A percentile compares a stretch with the other conserved stretches of the same genome.
phyloP scores from a whole-genome alignment of 805 yeast genomes.

The Allodekkera sacchari region DNA sequence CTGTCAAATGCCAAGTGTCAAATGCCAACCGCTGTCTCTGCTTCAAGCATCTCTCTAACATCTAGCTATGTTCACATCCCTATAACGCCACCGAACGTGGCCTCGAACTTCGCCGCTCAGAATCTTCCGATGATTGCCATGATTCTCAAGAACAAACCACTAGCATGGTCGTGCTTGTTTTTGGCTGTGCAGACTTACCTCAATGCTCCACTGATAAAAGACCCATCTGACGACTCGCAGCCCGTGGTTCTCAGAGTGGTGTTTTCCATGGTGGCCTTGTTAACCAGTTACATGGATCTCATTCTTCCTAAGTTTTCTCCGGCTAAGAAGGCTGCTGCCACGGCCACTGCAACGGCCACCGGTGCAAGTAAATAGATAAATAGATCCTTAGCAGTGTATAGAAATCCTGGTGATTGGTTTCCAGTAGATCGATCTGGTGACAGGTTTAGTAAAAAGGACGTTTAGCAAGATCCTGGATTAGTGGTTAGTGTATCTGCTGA shows the following conservation, averaged over 20 bases:
- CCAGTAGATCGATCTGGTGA: no score
- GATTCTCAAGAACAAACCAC: constrained; percentile 48
- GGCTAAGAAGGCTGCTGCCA: constrained; percentile 10
- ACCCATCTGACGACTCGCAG: constrained; percentile 25
- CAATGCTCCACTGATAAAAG: constrained; percentile 26
- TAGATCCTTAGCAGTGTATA: no score
- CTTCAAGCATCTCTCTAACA: background rate
- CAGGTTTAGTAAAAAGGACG: no score
- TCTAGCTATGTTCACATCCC: constrained; percentile 39
- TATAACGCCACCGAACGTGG: constrained; percentile 35
- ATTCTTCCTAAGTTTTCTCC: constrained; percentile 35
- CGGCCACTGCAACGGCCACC: constrained; percentile 5
- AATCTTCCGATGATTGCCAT: constrained; percentile 57
- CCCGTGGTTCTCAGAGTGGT: constrained; percentile 39
- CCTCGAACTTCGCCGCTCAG: constrained; percentile 39
- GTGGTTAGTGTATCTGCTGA: no score
- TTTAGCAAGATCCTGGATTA: no score
- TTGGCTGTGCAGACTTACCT: constrained; percentile 43
- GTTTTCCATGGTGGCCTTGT: constrained; percentile 39
- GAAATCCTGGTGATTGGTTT: no score
- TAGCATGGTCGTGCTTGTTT: constrained; percentile 48
- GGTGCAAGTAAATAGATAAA: constrained; percentile 2
- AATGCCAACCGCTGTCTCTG: background rate
- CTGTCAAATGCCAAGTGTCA: no score
- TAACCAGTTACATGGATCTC: constrained; percentile 43